phyloP scores from a whole-genome alignment of 768 basidiomycete genomes.

The Phlebiopsis flavidoalba region DNA sequence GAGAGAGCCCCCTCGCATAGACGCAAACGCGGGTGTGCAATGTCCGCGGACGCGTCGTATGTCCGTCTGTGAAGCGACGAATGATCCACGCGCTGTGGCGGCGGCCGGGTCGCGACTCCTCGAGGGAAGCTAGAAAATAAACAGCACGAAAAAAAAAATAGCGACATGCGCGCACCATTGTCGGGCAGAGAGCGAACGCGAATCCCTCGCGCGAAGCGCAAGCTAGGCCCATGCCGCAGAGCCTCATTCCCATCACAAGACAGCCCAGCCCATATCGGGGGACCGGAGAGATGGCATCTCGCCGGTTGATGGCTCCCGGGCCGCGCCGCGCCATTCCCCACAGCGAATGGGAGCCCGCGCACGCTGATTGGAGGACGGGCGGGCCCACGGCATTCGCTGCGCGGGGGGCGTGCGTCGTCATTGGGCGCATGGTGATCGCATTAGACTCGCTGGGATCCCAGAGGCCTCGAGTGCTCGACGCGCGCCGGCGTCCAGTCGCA shows the following conservation, averaged over 20 bases:
- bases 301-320: too few species aligned
- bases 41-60: not conserved
- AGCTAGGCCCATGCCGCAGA: not conserved
- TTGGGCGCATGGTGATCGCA: not conserved
- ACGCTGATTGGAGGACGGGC: not conserved
- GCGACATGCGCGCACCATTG: not conserved
- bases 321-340: too few species aligned
- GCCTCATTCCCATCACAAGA: not conserved
- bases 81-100: not conserved
- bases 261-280: not conserved
- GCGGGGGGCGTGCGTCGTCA: not conserved
- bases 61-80: not conserved
- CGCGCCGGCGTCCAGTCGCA: not conserved
- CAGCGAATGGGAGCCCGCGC: too few species aligned
- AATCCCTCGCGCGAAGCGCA: not conserved
- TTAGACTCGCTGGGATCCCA: not conserved
- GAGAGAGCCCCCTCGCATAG: not conserved
- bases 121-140: too few species aligned
- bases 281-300: not conserved
- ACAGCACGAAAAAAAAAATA: not conserved
- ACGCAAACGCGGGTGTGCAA: not conserved
- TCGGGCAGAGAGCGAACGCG: not conserved
- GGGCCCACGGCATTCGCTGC: not conserved
- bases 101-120: not conserved
- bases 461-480: not conserved